Percentiles rank a stretch among this genome's conserved stretches.
Conservation (phyloP, 1,284 basidiomycete species). For the Melanopsichium pennsylvanicum region DNA sequence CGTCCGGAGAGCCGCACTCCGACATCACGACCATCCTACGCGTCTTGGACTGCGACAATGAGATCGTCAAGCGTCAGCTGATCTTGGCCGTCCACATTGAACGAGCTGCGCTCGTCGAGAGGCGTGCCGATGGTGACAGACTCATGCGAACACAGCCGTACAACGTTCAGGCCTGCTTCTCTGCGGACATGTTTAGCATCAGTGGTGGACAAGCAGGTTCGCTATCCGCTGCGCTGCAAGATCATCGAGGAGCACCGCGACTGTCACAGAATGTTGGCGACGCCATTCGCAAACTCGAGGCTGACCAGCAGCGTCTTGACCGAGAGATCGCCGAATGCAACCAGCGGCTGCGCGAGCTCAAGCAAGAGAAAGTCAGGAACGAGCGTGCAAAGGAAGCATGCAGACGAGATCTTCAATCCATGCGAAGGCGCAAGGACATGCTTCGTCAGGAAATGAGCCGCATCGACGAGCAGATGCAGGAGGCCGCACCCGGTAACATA, state of each 20-base stretch:
- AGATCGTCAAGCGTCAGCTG: constrained; percentile 79
- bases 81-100: constrained; percentile 81
- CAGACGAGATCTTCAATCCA: constrained; percentile 16
- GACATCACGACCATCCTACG: constrained; percentile 79
- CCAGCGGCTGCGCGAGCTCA: constrained; percentile 8
- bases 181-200: constrained; percentile 58
- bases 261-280: constrained; percentile 59
- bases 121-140: constrained; percentile 54
- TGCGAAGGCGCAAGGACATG: constrained; percentile 31
- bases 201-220: constrained; percentile 44
- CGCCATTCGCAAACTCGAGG: constrained; percentile 42
- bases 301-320: constrained; percentile 27
- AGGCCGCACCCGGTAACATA: constrained; percentile 78
- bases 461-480: constrained; percentile 74
- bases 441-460: constrained; percentile 61
- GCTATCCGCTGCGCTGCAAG: constrained; percentile 62
- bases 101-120: constrained; percentile 72
- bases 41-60: constrained; percentile 81
- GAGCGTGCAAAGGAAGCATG: constrained; percentile 21
- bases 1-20: constrained; percentile 71
- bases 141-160: constrained; percentile 59
- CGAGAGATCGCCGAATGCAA: constrained; percentile 12
- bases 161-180: constrained; percentile 63
- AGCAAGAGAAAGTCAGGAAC: constrained; percentile 9
- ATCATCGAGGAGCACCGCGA: constrained; percentile 60